Percentiles rank a stretch among this genome's conserved stretches.
These are phyloP conservation scores for Phialemonium atrogriseum DNA, from an alignment of 2,329 filamentous ascomycete species.

Conservation along the genomic window DNA sequence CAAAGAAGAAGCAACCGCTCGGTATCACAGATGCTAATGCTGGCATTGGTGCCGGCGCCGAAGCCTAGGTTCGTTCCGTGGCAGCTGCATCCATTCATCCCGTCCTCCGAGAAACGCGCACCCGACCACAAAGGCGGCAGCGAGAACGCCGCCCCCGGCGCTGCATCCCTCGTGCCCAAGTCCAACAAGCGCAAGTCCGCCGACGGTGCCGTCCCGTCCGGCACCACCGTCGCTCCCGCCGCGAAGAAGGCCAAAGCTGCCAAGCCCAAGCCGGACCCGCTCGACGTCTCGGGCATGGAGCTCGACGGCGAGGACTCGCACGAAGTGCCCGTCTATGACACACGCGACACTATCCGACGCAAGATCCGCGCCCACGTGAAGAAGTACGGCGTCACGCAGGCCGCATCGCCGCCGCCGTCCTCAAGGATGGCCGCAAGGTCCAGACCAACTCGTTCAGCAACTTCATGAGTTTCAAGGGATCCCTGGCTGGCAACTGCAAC, in stretches of 20 bases:
- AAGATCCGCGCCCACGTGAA: slow-evolving; percentile 48
- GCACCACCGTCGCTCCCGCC: slow-evolving; percentile 2
- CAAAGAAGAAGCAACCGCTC: no score
- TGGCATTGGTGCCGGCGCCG: no score
- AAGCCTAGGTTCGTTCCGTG: no score
- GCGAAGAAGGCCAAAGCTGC: slow-evolving; percentile 10
- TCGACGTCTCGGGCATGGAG: slow-evolving; percentile 22
- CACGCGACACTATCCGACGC: slow-evolving; percentile 46
- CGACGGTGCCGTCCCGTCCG: slow-evolving; percentile 4
- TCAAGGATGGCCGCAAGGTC: slow-evolving; percentile 16
- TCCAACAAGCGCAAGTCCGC: slow-evolving; percentile 14
- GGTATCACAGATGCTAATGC: no score
- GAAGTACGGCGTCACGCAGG: slow-evolving; percentile 35
- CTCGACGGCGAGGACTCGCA: slow-evolving; percentile 35
- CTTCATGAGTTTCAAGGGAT: slow-evolving; percentile 36
- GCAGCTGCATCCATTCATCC: no score
- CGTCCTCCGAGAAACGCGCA: no score
- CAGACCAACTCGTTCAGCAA: slow-evolving; percentile 27
- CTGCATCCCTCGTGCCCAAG: no score
- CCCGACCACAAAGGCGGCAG: no score
- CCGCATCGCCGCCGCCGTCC: slow-evolving; percentile 11
- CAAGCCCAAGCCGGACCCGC: not conserved
- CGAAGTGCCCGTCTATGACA: slow-evolving; percentile 41
- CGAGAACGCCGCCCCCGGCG: no score
- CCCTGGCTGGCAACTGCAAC: slow-evolving; percentile 31